These are phyloP conservation scores for Cymbopogon flexuosus DNA, from an alignment of 202 grass and related monocot species.

Conservation along the genomic window DNA sequence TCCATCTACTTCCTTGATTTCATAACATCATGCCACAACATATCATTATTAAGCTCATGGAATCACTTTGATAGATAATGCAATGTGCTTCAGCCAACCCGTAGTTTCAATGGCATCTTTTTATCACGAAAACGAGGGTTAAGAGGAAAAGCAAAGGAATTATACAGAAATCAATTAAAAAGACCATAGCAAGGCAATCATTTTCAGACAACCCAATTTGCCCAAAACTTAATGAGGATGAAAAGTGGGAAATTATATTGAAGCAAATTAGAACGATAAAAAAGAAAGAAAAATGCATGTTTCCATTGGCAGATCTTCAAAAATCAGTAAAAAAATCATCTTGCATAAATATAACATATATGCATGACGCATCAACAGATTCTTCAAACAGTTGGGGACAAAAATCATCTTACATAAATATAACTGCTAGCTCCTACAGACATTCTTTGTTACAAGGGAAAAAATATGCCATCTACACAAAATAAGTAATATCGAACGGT, in stretches of 20 bases:
- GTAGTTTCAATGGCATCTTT: neutral
- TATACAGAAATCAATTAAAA: neutral
- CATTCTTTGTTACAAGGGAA: neutral
- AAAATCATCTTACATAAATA: neutral
- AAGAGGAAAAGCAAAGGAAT: neutral
- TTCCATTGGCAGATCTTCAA: neutral
- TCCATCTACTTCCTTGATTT: conserved; percentile 1
- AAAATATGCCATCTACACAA: neutral
- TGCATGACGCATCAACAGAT: neutral
- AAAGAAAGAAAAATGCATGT: neutral
- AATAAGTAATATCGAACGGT: neutral
- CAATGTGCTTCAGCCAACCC: neutral
- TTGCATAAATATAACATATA: neutral
- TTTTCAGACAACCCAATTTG: neutral
- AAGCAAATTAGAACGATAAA: neutral
- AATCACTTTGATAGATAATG: neutral
- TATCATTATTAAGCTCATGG: neutral
- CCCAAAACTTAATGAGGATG: neutral
- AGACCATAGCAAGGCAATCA: neutral
- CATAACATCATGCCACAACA: neutral
- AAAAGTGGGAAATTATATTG: neutral
- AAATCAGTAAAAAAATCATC: neutral
- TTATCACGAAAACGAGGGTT: neutral
- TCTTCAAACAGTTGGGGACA: neutral
- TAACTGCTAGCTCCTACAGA: neutral